Percentiles rank a stretch among this genome's conserved stretches.
Conservation (phyloP, 495 filamentous ascomycete species). For the Haplographium delicatum region DNA sequence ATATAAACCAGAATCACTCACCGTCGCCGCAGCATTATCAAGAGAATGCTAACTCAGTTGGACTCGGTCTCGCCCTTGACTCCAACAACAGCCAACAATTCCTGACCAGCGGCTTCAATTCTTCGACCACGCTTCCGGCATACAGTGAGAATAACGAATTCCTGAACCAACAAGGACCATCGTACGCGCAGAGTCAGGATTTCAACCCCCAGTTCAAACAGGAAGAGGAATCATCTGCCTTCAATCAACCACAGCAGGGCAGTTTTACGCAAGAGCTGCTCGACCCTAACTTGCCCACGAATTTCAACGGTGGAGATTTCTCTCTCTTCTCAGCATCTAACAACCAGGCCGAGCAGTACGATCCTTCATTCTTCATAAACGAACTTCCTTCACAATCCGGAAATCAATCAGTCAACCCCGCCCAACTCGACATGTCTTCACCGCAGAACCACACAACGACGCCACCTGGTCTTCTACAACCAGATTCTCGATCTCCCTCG, state of each 20-base stretch:
- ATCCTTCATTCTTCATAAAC: conserved; percentile 43
- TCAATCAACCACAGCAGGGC: conserved; percentile 13
- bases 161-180: conserved; percentile 19
- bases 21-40: conserved; percentile 21
- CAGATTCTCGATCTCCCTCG: conserved; percentile 50
- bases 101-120: conserved; percentile 15
- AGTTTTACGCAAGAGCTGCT: conserved; percentile 28
- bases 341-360: conserved; percentile 36
- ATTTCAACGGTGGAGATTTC: conserved; percentile 46
- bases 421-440: conserved; percentile 63
- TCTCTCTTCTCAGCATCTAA: conserved; percentile 42
- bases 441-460: conserved; percentile 57
- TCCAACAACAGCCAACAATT: conserved; percentile 18
- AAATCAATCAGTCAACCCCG: conserved; percentile 53
- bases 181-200: conserved; percentile 16
- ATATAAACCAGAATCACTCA: conserved; percentile 25
- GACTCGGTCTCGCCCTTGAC: conserved; percentile 23
- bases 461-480: conserved; percentile 65
- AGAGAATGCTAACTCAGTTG: conserved; percentile 18
- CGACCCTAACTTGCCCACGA: conserved; percentile 28
- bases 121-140: conserved; percentile 4
- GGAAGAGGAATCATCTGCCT: conserved; percentile 13
- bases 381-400: conserved; percentile 34
- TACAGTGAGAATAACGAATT: conserved; percentile 17
- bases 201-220: conserved; percentile 23